Conservation (phyloP, 2,329 filamentous ascomycete genomes). For the Arthroderma sp. region DNA sequence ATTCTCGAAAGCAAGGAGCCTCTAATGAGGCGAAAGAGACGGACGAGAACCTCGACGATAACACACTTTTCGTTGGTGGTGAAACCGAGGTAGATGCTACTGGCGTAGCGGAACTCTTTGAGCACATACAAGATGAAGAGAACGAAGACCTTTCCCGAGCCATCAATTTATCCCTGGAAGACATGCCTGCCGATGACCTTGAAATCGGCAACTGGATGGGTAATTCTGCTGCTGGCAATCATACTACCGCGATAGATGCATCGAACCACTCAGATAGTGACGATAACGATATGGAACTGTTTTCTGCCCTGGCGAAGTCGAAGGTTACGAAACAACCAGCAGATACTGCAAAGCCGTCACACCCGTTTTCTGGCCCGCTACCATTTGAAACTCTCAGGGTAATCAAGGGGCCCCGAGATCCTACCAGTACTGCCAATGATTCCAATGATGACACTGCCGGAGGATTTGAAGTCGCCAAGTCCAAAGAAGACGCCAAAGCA, state of each 20-base stretch:
- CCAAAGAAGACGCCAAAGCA: constrained; percentile 21
- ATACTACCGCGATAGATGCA: constrained; percentile 20
- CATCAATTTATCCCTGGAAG: constrained; percentile 69
- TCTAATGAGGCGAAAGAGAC: neutral
- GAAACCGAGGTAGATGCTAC: constrained; percentile 32
- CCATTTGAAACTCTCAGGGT: constrained; percentile 69
- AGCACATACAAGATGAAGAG: constrained; percentile 32
- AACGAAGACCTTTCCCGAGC: constrained; percentile 69
- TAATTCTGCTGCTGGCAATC: neutral
- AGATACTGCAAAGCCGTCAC: constrained; percentile 30
- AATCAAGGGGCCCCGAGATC: constrained; percentile 28
- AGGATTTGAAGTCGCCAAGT: constrained; percentile 47
- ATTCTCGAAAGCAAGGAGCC: constrained; percentile 24
- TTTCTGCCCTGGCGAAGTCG: constrained; percentile 61
- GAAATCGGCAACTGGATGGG: constrained; percentile 15
- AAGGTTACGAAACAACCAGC: constrained; percentile 45
- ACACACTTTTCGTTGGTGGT: constrained; percentile 46
- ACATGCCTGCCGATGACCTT: constrained; percentile 29
- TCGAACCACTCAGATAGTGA: constrained; percentile 32
- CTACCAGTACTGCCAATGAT: constrained; percentile 35
- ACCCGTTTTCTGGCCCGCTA: constrained; percentile 64
- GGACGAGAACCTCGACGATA: constrained; percentile 29
- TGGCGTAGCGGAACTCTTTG: constrained; percentile 47
- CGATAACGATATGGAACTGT: constrained; percentile 64
- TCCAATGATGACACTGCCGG: constrained; percentile 45